Percentiles rank a stretch among this genome's conserved stretches.
Conservation (phyloP, 2,329 filamentous ascomycete species). For the Fusarium sp. region DNA sequence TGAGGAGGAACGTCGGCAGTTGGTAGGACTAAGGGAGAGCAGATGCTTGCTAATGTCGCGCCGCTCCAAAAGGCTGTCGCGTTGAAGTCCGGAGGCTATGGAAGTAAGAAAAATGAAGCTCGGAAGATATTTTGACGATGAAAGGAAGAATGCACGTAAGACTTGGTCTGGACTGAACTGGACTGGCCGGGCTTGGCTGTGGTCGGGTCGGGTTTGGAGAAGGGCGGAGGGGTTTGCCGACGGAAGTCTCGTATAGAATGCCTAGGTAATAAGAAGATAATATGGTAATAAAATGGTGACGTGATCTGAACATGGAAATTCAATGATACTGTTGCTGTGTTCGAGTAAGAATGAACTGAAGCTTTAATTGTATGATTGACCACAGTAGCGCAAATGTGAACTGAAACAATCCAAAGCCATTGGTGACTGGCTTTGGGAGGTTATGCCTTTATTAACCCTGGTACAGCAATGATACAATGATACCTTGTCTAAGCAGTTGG, state of each 20-base stretch:
- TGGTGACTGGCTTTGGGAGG: neutral
- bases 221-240: slow-evolving; percentile 26
- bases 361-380: neutral
- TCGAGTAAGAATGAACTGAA: neutral
- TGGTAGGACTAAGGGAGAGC: slow-evolving; percentile 21
- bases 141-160: slow-evolving; percentile 25
- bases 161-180: slow-evolving; percentile 9
- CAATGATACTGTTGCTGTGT: neutral
- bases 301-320: neutral
- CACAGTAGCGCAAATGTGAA: neutral
- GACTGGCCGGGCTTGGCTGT: slow-evolving; percentile 17
- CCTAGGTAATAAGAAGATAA: neutral
- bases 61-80: neutral
- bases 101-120: slow-evolving; percentile 10
- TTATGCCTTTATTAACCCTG: neutral
- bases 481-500: neutral
- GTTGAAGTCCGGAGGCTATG: neutral
- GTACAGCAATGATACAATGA: neutral
- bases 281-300: neutral
- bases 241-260: slow-evolving; percentile 6
- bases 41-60: slow-evolving; percentile 4
- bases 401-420: neutral
- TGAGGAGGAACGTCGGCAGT: slow-evolving; percentile 22
- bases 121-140: slow-evolving; percentile 21
- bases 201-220: slow-evolving; percentile 28